Conservation (phyloP, 2,329 filamentous ascomycete genomes). For the Rutstroemia sydowiana region DNA sequence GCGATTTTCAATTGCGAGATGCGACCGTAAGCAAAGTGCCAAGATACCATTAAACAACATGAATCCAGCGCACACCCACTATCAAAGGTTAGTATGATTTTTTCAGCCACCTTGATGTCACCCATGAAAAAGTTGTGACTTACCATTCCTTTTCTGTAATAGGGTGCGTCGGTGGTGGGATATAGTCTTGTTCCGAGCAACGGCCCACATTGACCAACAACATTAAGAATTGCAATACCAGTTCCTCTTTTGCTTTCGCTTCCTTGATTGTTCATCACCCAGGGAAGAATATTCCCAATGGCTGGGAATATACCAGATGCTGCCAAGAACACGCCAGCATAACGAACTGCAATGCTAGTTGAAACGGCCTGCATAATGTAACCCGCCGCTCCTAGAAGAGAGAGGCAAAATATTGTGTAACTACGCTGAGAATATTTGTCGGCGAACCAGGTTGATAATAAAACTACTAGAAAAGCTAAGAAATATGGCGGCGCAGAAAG, state of each 20-base stretch:
- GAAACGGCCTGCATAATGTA: constrained; percentile 49
- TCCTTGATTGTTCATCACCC: constrained; percentile 64
- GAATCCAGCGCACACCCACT: constrained; percentile 52
- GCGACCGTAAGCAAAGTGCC: constrained; percentile 43
- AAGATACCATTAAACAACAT: constrained; percentile 52
- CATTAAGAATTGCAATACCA: constrained; percentile 58
- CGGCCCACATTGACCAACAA: constrained; percentile 59
- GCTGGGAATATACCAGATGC: constrained; percentile 58
- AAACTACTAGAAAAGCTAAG: constrained; percentile 55
- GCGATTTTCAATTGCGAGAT: constrained; percentile 53
- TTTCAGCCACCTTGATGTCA: too few relatives aligned
- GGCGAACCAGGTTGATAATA: constrained; percentile 55
- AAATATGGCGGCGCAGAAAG: constrained; percentile 67
- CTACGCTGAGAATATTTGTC: constrained; percentile 59
- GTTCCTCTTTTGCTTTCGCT: constrained; percentile 60
- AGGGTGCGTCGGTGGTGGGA: constrained; percentile 40
- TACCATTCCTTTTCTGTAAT: constrained; percentile 48
- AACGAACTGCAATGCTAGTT: constrained; percentile 36
- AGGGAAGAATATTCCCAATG: constrained; percentile 64
- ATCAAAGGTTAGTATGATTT: too few relatives aligned
- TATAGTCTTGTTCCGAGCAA: constrained; percentile 58
- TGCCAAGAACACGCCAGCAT: constrained; percentile 44
- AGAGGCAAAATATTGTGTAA: constrained; percentile 48
- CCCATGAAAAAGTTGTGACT: too few relatives aligned
- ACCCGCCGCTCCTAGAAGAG: constrained; percentile 49